phyloP scores from a whole-genome alignment of 2,329 filamentous ascomycete species.

The Monilinia fructigena region DNA sequence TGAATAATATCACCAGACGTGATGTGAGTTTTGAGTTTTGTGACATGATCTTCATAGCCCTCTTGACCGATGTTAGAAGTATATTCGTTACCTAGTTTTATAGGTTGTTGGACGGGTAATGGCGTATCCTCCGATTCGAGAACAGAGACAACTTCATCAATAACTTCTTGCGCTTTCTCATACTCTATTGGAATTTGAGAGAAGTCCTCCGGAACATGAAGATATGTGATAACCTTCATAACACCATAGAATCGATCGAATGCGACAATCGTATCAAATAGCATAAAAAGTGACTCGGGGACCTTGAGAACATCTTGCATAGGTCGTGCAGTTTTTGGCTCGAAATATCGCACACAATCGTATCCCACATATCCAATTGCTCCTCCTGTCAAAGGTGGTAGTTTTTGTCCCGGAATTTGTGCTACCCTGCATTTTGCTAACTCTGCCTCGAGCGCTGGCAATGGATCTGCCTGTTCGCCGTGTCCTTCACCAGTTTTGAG shows the following conservation, averaged over 20 bases:
- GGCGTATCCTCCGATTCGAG: constrained; percentile 74
- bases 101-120: constrained; percentile 72
- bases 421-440: constrained; percentile 77
- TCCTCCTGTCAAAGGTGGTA: constrained; percentile 86
- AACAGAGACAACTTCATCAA: constrained; percentile 67
- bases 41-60: constrained; percentile 91
- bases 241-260: constrained; percentile 94
- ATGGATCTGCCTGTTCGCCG: constrained; percentile 79
- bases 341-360: constrained; percentile 96
- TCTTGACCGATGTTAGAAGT: constrained; percentile 85
- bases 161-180: constrained; percentile 59
- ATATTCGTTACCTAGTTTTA: constrained; percentile 73
- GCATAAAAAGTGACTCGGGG: constrained; percentile 94
- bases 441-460: constrained; percentile 79
- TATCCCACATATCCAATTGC: constrained; percentile 97
- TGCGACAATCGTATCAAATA: constrained; percentile 91
- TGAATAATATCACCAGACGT: constrained; percentile 93
- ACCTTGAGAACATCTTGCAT: constrained; percentile 86
- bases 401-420: constrained; percentile 73
- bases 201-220: constrained; percentile 63
- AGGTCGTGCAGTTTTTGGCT: constrained; percentile 88
- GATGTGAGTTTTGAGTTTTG: constrained; percentile 84
- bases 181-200: constrained; percentile 67
- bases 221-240: constrained; percentile 90
- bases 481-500: constrained; percentile 85